Percentiles rank a stretch among this genome's conserved stretches.
Evolutionary conservation across 495 filamentous ascomycete genomes (phyloP).

Genomic region (Annulohypoxylon bovei): DNA sequence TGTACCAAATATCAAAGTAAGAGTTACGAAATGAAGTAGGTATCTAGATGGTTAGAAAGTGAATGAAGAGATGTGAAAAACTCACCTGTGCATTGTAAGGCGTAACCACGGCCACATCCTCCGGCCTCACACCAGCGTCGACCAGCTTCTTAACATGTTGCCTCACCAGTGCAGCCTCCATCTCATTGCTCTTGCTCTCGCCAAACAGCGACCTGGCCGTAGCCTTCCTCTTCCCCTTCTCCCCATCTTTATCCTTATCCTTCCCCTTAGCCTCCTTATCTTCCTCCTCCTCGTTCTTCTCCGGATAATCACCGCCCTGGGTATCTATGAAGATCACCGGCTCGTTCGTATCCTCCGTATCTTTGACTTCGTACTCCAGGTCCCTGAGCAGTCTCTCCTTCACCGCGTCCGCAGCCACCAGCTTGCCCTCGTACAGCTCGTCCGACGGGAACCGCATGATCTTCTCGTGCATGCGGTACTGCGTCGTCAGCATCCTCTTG

Average conservation of each 20-base stretch:
- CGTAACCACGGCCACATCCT: constrained; percentile 92
- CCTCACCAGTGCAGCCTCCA: constrained; percentile 84
- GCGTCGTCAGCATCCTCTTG: constrained; percentile 95
- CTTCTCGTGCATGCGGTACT: constrained; percentile 96
- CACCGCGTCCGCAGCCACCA: constrained; percentile 82
- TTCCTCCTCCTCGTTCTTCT: constrained; percentile 48
- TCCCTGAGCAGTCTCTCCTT: constrained; percentile 77
- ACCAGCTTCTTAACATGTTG: constrained; percentile 78
- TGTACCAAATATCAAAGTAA: background rate
- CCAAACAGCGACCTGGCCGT: constrained; percentile 63
- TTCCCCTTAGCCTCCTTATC: constrained; percentile 25
- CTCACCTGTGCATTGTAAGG: constrained; percentile 93
- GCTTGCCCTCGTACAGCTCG: constrained; percentile 82
- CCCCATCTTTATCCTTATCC: constrained; percentile 41
- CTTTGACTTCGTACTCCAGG: constrained; percentile 79
- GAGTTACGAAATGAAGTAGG: background rate
- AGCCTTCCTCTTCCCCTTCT: constrained; percentile 50
- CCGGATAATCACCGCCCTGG: constrained; percentile 89
- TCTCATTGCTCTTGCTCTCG: constrained; percentile 93
- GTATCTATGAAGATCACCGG: constrained; percentile 96
- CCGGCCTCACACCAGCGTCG: constrained; percentile 77
- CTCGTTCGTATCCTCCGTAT: constrained; percentile 87
- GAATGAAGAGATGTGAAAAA: constrained; percentile 12
- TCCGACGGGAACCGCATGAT: constrained; percentile 96
- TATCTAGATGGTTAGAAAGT: background rate